These are phyloP conservation scores for Xylaria venustula DNA, from an alignment of 495 filamentous ascomycete genomes.

Conservation along the genomic window DNA sequence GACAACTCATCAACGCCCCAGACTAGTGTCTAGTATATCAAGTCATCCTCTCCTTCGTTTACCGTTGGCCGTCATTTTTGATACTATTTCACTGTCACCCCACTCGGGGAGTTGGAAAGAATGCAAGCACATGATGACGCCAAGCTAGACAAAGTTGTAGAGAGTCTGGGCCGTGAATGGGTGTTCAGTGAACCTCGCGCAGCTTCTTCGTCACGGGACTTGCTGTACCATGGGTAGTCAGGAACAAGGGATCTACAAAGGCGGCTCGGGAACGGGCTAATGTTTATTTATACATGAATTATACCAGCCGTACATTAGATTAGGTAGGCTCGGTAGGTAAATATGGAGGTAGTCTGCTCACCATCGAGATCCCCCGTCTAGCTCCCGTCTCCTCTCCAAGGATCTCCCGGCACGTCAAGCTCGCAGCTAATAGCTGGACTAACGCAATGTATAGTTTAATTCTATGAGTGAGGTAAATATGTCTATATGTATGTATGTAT, in stretches of 20 bases:
- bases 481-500: too few species aligned
- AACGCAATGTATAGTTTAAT: too few species aligned
- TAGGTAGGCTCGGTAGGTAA: not conserved
- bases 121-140: not conserved
- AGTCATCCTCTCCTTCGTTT: slow-evolving; percentile 9
- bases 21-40: not conserved
- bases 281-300: too few species aligned
- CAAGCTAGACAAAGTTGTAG: not conserved
- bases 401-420: not conserved
- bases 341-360: not conserved
- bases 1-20: slow-evolving; percentile 12
- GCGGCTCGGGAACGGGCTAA: not conserved
- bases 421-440: not conserved
- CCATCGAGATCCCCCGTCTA: not conserved
- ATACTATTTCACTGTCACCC: not conserved
- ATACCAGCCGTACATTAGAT: too few species aligned
- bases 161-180: too few species aligned
- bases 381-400: slow-evolving; percentile 4
- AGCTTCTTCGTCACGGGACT: not conserved
- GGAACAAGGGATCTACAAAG: not conserved
- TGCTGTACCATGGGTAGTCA: not conserved
- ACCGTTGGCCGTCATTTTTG: not conserved
- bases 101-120: too few species aligned
- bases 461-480: too few species aligned
- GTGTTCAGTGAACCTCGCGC: not conserved